Base-by-base conservation (phyloP, 305 asterid species). In the Rubia tinctorum region DNA sequence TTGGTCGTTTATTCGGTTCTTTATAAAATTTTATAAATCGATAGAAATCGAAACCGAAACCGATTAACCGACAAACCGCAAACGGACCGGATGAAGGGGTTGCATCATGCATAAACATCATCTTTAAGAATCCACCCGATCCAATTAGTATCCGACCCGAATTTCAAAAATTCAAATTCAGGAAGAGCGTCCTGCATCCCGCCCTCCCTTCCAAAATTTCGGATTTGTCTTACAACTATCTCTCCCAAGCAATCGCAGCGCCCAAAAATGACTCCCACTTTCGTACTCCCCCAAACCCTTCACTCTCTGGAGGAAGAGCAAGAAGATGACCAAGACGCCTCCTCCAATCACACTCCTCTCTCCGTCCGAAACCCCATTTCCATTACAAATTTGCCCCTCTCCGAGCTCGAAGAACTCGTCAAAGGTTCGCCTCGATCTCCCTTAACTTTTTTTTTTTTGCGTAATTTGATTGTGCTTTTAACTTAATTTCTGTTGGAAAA, bases 321-420 rank as follows among this genome's bases (percentile, higher is more conserved):
- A 61, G 91, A 89, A 59, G 92, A 86, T 71, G 66, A 82, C 56
- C 83, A 79, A 68, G 86, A 76, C 17, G 23, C 34, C 14, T 73
- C 88, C 59, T 77, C 71, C 25, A 44, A 78, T 71, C 63, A 63
- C 88, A 37, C 72, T 40, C 77, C 80, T 58, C 89, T 91, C 79
- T 75, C 84, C 25, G 91, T 91, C 51, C 96, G 79, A 62, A 85
- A 80, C 17, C 61, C 82, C 0, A 44, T 77, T 37, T 42, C 88
- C 6, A 13, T 91, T n/a, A 75, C 89, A 23, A 70, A 86, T 25
- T 81, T 93, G 59, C 87, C 86, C 37, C 83, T 85, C 18, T 69
- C 92, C 25, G 89, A 89, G 81, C 90, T 89, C 71, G 98, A 93
- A 80, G 98, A 93, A 79, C 83, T 91, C 64, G 97, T 91, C 40